A percentile compares a stretch with the other conserved stretches of the same genome.
These are phyloP conservation scores for Colletotrichum sp. DNA, from an alignment of 2,329 filamentous ascomycete species.

Conservation along the genomic window DNA sequence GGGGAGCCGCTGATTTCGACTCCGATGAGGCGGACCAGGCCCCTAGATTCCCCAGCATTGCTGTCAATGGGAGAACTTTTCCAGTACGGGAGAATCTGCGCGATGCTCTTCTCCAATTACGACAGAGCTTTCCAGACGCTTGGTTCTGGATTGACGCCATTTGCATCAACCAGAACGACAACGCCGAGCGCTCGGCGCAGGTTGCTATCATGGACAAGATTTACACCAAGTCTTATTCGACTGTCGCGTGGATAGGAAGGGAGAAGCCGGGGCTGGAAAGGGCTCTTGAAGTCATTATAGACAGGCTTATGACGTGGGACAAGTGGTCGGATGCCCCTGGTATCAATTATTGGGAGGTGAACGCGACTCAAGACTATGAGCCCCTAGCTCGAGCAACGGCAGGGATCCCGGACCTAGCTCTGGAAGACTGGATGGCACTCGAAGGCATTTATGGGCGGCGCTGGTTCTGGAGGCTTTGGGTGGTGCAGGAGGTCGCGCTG, in stretches of 20 bases:
- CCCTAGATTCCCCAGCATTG: not conserved
- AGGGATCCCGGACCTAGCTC: not conserved
- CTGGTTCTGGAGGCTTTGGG: not conserved
- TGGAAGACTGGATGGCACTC: not conserved
- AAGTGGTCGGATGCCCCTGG: not conserved
- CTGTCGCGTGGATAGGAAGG: constrained; percentile 4
- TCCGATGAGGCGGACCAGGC: not conserved
- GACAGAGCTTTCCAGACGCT: not conserved
- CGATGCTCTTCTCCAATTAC: not conserved
- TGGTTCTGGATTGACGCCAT: not conserved
- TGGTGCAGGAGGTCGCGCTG: not conserved
- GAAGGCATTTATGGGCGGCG: not conserved
- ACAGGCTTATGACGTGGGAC: not conserved
- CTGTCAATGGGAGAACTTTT: not conserved
- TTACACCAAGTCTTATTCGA: not conserved
- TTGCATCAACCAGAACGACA: not conserved
- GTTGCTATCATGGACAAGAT: constrained; percentile 9
- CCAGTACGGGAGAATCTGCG: not conserved
- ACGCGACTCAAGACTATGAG: not conserved
- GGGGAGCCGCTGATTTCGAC: not conserved
- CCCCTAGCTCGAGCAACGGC: not conserved
- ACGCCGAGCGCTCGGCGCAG: not conserved
- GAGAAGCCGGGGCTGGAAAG: not conserved
- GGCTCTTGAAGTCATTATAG: not conserved
- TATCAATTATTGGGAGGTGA: not conserved